These are phyloP conservation scores for Leptographium wingfieldii DNA, from an alignment of 2,329 filamentous ascomycete species.

Conservation along the genomic window DNA sequence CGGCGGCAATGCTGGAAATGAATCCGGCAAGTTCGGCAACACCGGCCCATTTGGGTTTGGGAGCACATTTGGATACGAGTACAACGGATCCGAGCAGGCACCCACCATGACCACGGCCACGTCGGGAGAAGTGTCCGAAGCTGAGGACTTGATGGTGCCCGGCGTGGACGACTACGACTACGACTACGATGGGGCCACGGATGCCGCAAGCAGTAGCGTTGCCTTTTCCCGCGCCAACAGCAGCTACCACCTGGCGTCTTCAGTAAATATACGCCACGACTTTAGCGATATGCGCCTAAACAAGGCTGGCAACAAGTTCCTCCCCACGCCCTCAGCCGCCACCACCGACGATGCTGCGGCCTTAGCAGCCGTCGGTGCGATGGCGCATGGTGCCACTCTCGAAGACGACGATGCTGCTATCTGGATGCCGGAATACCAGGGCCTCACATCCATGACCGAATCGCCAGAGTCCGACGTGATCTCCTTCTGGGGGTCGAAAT, in stretches of 20 bases:
- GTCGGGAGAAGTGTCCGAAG: slow-evolving; percentile 55
- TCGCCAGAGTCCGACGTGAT: slow-evolving; percentile 17
- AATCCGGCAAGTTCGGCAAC: slow-evolving; percentile 36
- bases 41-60: slow-evolving; percentile 41
- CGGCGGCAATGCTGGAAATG: slow-evolving; percentile 29
- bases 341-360: slow-evolving; percentile 31
- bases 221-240: slow-evolving; percentile 36
- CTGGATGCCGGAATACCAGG: slow-evolving; percentile 34
- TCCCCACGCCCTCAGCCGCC: slow-evolving; percentile 26
- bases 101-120: slow-evolving; percentile 44
- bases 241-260: slow-evolving; percentile 31
- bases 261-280: slow-evolving; percentile 32
- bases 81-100: slow-evolving; percentile 40
- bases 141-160: slow-evolving; percentile 41
- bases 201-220: slow-evolving; percentile 21
- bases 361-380: slow-evolving; percentile 17
- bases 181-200: slow-evolving; percentile 17
- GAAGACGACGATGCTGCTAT: slow-evolving; percentile 36
- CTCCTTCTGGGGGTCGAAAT: slow-evolving; percentile 14
- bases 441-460: slow-evolving; percentile 18
- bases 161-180: slow-evolving; percentile 29
- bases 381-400: slow-evolving; percentile 7
- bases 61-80: slow-evolving; percentile 41
- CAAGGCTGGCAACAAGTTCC: slow-evolving; percentile 32
- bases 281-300: slow-evolving; percentile 43